Conservation (phyloP, 495 filamentous ascomycete genomes). For the Xylaria flabelliformis region DNA sequence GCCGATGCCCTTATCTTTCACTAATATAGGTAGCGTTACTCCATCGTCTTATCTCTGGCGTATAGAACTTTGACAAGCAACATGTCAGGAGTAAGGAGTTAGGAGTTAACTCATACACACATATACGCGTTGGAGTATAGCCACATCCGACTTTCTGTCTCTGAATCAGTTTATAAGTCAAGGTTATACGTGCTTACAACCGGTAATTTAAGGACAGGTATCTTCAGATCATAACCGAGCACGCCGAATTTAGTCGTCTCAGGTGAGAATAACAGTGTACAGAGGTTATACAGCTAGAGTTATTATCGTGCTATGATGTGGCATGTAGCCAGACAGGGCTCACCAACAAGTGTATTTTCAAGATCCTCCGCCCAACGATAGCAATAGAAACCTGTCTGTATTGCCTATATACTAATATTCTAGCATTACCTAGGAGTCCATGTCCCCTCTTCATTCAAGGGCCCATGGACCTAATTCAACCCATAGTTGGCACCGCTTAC, state of each 20-base stretch:
- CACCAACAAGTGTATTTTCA: not conserved
- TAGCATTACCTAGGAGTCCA: not conserved
- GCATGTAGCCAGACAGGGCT: not conserved
- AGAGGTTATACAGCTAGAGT: not conserved
- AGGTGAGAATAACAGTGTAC: not conserved
- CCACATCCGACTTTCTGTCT: not conserved
- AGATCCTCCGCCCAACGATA: not conserved
- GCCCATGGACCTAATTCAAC: constrained; percentile 49
- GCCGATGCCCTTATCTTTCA: not conserved
- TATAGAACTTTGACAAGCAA: not conserved
- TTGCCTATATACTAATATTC: not conserved
- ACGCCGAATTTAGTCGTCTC: not conserved
- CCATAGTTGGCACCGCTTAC: constrained; percentile 64
- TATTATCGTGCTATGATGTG: not conserved
- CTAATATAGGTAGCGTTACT: not conserved
- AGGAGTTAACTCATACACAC: not conserved
- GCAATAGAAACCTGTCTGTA: not conserved
- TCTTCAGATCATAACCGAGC: not conserved
- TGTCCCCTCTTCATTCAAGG: constrained; percentile 20
- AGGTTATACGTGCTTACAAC: not conserved
- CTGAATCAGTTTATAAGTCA: not conserved
- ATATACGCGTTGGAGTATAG: not conserved
- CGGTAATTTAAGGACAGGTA: not conserved
- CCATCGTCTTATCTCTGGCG: constrained; percentile 11
- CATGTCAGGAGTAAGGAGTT: not conserved